Percentiles rank a stretch among this genome's conserved stretches.
phyloP scores from a whole-genome alignment of 345 rosid species.

The Populus tremula region DNA sequence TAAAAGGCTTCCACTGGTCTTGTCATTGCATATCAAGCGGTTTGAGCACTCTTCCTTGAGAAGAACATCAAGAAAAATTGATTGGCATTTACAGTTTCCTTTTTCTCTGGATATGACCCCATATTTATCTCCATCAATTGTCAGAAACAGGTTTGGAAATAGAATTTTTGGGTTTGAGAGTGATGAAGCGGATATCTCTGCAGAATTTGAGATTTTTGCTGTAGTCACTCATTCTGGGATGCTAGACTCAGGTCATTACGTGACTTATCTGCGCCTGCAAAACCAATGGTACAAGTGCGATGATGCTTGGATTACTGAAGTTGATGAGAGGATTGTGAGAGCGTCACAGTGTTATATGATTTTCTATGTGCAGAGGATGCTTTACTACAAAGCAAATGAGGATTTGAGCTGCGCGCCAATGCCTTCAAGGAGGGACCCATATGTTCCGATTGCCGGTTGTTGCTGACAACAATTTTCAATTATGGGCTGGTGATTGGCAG shows the following conservation, averaged over 20 bases:
- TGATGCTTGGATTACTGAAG: slow-evolving; percentile 30
- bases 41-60: slow-evolving; percentile 28
- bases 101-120: slow-evolving; percentile 28
- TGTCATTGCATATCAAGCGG: slow-evolving; percentile 30
- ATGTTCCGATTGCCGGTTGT: slow-evolving; percentile 48
- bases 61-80: slow-evolving; percentile 20
- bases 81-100: slow-evolving; percentile 29
- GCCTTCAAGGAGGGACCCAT: slow-evolving; percentile 36
- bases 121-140: slow-evolving; percentile 24
- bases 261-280: slow-evolving; percentile 26
- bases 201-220: slow-evolving; percentile 32
- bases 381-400: slow-evolving; percentile 42
- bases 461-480: slow-evolving; percentile 30
- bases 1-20: slow-evolving; percentile 28
- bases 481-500: slow-evolving; percentile 26
- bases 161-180: slow-evolving; percentile 25
- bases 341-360: slow-evolving; percentile 33
- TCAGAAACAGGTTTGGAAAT: slow-evolving; percentile 25
- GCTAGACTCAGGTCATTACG: slow-evolving; percentile 30
- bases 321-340: slow-evolving; percentile 26
- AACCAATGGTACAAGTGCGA: slow-evolving; percentile 34
- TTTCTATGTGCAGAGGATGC: slow-evolving; percentile 30
- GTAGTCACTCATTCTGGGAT: slow-evolving; percentile 29
- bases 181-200: slow-evolving; percentile 17
- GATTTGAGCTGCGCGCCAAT: slow-evolving; percentile 33